phyloP scores from a whole-genome alignment of 345 rosid genomes.

The Linum tenue region DNA sequence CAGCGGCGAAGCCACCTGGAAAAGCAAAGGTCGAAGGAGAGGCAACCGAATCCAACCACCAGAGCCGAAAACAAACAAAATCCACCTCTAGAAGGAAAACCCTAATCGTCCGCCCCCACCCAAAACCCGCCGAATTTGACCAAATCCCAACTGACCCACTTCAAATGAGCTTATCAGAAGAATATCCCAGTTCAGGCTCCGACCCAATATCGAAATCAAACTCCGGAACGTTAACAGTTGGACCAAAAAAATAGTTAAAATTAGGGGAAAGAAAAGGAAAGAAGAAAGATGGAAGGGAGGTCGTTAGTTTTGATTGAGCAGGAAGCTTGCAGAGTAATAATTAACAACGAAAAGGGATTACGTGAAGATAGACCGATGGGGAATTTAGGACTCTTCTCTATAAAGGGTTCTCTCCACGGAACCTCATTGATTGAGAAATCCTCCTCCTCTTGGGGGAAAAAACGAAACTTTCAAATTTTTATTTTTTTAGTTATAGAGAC shows the following conservation, averaged over 20 bases:
- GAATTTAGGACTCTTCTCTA: conserved; percentile 17
- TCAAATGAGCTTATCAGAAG: conserved; percentile 7
- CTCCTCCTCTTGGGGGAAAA: not conserved
- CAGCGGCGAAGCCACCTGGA: too few relatives aligned
- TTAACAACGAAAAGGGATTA: conserved; percentile 27
- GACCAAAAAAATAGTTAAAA: not conserved
- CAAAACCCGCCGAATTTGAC: conserved; percentile 15
- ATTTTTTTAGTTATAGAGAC: too few relatives aligned
- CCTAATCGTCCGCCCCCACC: conserved; percentile 18
- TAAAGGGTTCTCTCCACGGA: conserved; percentile 47
- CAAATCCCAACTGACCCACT: conserved; percentile 17
- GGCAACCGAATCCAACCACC: too few relatives aligned
- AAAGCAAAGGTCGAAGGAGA: too few relatives aligned
- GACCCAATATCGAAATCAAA: conserved; percentile 18
- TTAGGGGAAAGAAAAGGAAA: not conserved
- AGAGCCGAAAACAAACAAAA: conserved; percentile 1
- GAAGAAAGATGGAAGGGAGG: not conserved
- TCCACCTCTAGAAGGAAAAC: conserved; percentile 12
- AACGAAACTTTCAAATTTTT: too few relatives aligned
- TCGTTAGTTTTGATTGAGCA: not conserved
- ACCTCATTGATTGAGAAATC: conserved; percentile 20
- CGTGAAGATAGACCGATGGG: conserved; percentile 40
- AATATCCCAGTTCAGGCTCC: conserved; percentile 19
- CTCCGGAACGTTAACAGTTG: not conserved
- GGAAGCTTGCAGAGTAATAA: conserved; percentile 1